Evolutionary conservation across 805 yeast species (phyloP).

Genomic region (Saturnispora sekii): DNA sequence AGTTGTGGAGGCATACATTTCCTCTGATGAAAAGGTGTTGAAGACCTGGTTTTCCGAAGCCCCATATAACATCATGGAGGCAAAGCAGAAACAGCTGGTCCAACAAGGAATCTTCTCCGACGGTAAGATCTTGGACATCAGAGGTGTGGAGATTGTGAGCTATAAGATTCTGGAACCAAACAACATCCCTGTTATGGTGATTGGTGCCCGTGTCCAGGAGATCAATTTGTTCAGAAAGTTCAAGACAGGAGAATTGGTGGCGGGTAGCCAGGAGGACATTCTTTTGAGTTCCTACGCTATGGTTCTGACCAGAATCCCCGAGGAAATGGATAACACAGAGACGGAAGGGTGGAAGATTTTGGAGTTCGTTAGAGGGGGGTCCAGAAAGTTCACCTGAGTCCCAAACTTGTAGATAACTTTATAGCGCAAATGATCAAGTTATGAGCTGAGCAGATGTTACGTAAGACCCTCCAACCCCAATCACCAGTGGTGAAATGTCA

Average conservation of each 20-base stretch:
- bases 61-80: conserved; percentile 88
- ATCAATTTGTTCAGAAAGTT: conserved; percentile 79
- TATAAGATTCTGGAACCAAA: conserved; percentile 85
- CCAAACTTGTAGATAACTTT: conserved; percentile 1
- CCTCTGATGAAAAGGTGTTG: conserved; percentile 76
- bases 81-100: conserved; percentile 83
- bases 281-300: conserved; percentile 90
- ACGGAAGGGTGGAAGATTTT: conserved; percentile 97
- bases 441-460: no score
- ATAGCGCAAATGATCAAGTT: not conserved
- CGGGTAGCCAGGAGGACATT: conserved; percentile 91
- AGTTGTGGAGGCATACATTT: conserved; percentile 86
- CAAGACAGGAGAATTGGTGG: conserved; percentile 89
- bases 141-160: conserved; percentile 88
- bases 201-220: conserved; percentile 95
- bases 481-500: conserved; percentile 7
- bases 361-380: conserved; percentile 90
- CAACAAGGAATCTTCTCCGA: conserved; percentile 90
- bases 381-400: conserved; percentile 62
- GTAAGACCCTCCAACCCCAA: no score
- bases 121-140: conserved; percentile 82
- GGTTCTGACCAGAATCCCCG: conserved; percentile 90
- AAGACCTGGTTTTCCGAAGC: conserved; percentile 95
- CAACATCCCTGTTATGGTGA: conserved; percentile 85
- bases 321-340: conserved; percentile 77